Evolutionary conservation across 2,329 filamentous ascomycete species (phyloP).

Genomic region (Botryotinia convoluta): DNA sequence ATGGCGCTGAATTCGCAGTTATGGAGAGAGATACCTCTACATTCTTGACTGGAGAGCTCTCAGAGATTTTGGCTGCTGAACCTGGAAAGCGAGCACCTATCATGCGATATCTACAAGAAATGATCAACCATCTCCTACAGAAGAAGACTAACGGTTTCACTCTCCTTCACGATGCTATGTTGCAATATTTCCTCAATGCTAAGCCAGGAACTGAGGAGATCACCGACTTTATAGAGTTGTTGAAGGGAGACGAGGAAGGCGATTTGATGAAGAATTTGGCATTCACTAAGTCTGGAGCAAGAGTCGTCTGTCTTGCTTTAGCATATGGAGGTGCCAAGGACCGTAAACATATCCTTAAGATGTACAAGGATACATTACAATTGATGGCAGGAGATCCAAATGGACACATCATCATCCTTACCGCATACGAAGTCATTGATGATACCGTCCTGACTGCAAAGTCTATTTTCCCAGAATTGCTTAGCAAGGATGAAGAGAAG

Average conservation of each 20-base stretch:
- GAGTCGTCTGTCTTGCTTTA: slow-evolving; percentile 76
- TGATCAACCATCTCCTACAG: slow-evolving; percentile 90
- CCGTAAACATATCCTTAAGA: slow-evolving; percentile 81
- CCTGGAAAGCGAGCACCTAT: slow-evolving; percentile 86
- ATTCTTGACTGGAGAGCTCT: slow-evolving; percentile 59
- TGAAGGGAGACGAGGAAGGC: slow-evolving; percentile 88
- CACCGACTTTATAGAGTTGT: slow-evolving; percentile 80
- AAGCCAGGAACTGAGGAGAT: slow-evolving; percentile 77
- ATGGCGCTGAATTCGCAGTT: slow-evolving; percentile 87
- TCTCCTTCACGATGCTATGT: slow-evolving; percentile 96
- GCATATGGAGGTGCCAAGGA: slow-evolving; percentile 90
- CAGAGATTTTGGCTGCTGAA: slow-evolving; percentile 68
- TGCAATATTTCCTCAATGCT: slow-evolving; percentile 87
- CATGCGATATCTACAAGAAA: slow-evolving; percentile 77
- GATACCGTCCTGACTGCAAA: slow-evolving; percentile 89
- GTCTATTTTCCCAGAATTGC: slow-evolving; percentile 80
- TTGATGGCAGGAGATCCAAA: slow-evolving; percentile 77
- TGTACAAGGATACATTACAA: slow-evolving; percentile 86
- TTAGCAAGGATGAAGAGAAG: slow-evolving; percentile 66
- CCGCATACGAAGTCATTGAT: slow-evolving; percentile 87
- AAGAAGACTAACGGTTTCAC: slow-evolving; percentile 98
- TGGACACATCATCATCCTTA: slow-evolving; percentile 77
- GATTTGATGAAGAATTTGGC: slow-evolving; percentile 93
- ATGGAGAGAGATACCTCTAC: slow-evolving; percentile 61
- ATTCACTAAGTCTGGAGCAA: slow-evolving; percentile 86